Conservation (phyloP, 1,284 basidiomycete genomes). For the Puccinia coronata region DNA sequence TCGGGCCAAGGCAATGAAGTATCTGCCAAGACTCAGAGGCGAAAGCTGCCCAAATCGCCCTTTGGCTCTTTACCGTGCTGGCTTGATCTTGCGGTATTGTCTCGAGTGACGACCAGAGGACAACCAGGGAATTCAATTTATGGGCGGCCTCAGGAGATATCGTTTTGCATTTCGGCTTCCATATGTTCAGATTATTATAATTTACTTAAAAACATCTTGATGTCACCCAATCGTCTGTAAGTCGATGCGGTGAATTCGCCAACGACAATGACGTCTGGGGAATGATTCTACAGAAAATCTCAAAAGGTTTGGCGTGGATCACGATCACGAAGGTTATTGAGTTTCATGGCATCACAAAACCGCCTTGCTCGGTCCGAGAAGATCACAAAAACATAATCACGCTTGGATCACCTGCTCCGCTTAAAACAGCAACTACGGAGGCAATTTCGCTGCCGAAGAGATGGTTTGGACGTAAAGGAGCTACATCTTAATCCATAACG, state of each 20-base stretch:
- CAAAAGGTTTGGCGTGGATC: slow-evolving; percentile 63
- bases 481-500: slow-evolving; percentile 61
- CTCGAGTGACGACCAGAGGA: slow-evolving; percentile 81
- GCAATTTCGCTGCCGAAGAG: slow-evolving; percentile 73
- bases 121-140: slow-evolving; percentile 66
- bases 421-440: slow-evolving; percentile 84
- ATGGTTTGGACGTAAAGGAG: slow-evolving; percentile 69
- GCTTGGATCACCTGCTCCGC: slow-evolving; percentile 90
- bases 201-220: slow-evolving; percentile 49
- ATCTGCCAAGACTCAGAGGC: slow-evolving; percentile 81
- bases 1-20: slow-evolving; percentile 89
- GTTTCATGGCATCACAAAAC: slow-evolving; percentile 79
- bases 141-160: slow-evolving; percentile 27
- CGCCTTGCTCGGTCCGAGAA: slow-evolving; percentile 85
- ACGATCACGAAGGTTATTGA: slow-evolving; percentile 67
- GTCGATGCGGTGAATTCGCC: slow-evolving; percentile 66
- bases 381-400: slow-evolving; percentile 81
- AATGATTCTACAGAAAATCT: slow-evolving; percentile 75
- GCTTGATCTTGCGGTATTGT: slow-evolving; percentile 91
- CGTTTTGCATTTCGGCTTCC: slow-evolving; percentile 24
- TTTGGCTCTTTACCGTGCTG: slow-evolving; percentile 81
- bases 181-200: slow-evolving; percentile 51
- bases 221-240: slow-evolving; percentile 50
- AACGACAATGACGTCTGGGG: slow-evolving; percentile 84
- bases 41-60: slow-evolving; percentile 82